Evolutionary conservation across 176 grass and related monocot species (phyloP).

Genomic region (Eleusine indica): DNA sequence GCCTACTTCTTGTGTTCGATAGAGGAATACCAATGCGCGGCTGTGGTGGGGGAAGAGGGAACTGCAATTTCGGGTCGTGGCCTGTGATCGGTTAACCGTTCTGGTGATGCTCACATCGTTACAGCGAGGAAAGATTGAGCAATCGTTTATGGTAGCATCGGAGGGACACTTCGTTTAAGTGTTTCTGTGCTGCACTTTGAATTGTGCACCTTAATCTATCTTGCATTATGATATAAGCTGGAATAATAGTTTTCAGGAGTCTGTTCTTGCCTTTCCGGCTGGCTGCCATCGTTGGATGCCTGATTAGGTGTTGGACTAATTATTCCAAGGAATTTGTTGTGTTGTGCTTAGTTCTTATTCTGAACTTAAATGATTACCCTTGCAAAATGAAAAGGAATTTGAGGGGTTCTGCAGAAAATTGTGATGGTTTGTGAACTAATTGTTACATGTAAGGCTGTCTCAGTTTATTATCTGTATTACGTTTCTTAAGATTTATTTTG

Average conservation of each 20-base stretch:
- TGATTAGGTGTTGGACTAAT: slow-evolving; percentile 2
- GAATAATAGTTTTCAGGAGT: background rate
- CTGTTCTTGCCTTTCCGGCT: background rate
- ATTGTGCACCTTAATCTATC: slow-evolving; percentile 1
- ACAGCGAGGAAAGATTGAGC: background rate
- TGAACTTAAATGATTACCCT: background rate
- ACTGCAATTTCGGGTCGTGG: background rate
- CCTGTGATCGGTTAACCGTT: background rate
- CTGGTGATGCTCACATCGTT: background rate
- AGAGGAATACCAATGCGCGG: background rate
- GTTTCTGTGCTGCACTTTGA: background rate
- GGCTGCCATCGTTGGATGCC: background rate
- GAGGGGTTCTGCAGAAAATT: background rate
- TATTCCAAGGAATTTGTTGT: background rate
- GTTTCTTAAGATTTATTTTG: background rate
- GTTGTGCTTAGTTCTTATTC: slow-evolving; percentile 11
- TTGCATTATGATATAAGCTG: slow-evolving; percentile 5
- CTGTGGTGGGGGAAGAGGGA: background rate
- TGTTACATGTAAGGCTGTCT: background rate
- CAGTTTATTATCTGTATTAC: background rate
- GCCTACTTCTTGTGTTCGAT: background rate
- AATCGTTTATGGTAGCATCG: background rate
- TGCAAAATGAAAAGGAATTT: background rate
- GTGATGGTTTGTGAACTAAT: background rate
- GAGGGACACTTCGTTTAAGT: background rate